Percentiles rank a stretch among this genome's conserved stretches.
Evolutionary conservation across 176 grass and related monocot species (phyloP).

Genomic region (Carex cristatella): DNA sequence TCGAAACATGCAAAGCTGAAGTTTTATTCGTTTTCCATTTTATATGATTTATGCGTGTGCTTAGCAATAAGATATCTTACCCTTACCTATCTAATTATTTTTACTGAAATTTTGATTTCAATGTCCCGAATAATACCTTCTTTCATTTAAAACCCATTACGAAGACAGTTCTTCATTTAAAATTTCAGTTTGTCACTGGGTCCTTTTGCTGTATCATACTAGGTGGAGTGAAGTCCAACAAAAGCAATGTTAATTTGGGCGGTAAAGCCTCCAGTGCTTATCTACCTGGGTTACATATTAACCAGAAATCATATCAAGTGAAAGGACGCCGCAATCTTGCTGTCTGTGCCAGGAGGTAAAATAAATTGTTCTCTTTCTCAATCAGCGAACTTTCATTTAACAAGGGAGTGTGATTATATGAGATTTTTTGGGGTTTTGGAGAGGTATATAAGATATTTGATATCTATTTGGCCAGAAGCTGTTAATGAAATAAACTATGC

Average conservation of each 20-base stretch:
- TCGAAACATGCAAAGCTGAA: not conserved
- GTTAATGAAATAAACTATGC: constrained; percentile 12
- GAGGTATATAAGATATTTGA: not conserved
- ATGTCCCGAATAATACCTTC: not conserved
- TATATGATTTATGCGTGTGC: not conserved
- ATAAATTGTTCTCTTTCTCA: not conserved
- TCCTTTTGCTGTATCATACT: not conserved
- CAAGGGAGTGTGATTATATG: not conserved
- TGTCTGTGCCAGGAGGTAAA: constrained; percentile 33
- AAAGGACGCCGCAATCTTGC: constrained; percentile 7
- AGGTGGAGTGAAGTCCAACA: constrained; percentile 28
- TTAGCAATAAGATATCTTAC: not conserved
- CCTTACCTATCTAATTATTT: not conserved
- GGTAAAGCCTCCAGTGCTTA: constrained; percentile 13
- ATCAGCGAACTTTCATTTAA: not conserved
- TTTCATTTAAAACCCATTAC: not conserved
- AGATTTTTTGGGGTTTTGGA: not conserved
- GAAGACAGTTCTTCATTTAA: not conserved
- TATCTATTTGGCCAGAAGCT: not conserved
- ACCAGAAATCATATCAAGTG: constrained; percentile 17
- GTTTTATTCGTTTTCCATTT: not conserved
- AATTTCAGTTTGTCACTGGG: not conserved
- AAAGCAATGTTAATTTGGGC: not conserved
- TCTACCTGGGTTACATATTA: constrained; percentile 18
- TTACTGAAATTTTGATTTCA: not conserved